Conservation (phyloP, 441 rosid species). For the Bruguiera hainesii region DNA sequence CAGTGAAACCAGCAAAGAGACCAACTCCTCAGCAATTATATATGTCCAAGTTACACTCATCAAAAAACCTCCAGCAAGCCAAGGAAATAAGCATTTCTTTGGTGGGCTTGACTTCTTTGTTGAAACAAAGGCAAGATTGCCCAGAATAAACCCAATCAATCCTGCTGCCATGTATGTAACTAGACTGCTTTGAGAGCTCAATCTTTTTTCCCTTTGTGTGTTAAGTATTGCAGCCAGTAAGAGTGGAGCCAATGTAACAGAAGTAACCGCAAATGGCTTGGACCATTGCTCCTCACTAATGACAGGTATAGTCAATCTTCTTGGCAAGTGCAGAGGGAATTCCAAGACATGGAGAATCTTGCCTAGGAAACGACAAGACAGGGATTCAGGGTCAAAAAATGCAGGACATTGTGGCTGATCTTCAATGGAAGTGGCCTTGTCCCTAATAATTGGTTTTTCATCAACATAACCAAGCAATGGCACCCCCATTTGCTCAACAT, state of each 20-base stretch:
- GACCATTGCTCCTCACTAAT: constrained; percentile 72
- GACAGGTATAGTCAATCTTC: constrained; percentile 77
- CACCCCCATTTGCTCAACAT: constrained; percentile 46
- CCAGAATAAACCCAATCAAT: constrained; percentile 52
- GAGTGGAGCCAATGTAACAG: constrained; percentile 65
- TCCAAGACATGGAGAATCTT: constrained; percentile 45
- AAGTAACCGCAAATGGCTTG: constrained; percentile 60
- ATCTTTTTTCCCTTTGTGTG: constrained; percentile 33
- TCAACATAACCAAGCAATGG: constrained; percentile 58
- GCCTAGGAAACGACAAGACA: constrained; percentile 23
- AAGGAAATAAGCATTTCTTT: constrained; percentile 47
- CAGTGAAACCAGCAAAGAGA: constrained; percentile 59
- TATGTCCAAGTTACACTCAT: constrained; percentile 92
- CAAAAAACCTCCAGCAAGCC: constrained; percentile 74
- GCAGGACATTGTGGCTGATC: constrained; percentile 12
- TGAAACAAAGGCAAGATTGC: constrained; percentile 51
- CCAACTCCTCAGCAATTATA: constrained; percentile 72
- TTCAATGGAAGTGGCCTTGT: constrained; percentile 14
- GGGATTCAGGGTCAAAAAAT: constrained; percentile 27
- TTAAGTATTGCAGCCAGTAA: constrained; percentile 55
- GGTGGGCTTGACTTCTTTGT: constrained; percentile 63
- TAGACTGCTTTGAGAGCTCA: constrained; percentile 35
- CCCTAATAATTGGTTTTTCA: constrained; percentile 39
- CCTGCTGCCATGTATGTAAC: constrained; percentile 44
- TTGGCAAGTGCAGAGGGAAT: constrained; percentile 71